Evolutionary conservation across 1,284 basidiomycete species (phyloP).

Genomic region (Leccinum laetum): DNA sequence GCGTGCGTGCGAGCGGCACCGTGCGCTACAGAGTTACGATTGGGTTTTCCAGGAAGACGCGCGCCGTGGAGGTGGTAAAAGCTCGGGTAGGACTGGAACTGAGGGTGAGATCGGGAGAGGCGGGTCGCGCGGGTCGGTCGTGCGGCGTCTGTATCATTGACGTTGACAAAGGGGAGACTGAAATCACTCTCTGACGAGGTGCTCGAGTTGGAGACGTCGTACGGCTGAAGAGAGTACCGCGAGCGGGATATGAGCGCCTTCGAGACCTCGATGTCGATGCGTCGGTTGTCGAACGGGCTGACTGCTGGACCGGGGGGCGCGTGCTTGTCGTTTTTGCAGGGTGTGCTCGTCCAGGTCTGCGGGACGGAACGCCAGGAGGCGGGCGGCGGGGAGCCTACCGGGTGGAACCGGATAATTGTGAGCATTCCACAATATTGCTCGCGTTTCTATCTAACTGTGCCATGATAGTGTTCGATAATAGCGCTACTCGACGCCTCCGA

Average conservation of each 20-base stretch:
- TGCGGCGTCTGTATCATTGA: background rate
- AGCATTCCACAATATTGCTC: no score
- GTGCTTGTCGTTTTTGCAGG: constrained; percentile 11
- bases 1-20: constrained; percentile 5
- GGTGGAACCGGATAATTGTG: background rate
- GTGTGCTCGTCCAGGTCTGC: constrained; percentile 30
- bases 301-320: background rate
- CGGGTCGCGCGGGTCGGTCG: background rate
- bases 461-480: no score
- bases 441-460: no score
- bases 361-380: constrained; percentile 16
- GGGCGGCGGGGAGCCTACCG: constrained; percentile 19
- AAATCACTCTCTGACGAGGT: background rate
- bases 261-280: constrained; percentile 13
- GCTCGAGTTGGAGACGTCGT: constrained; percentile 8
- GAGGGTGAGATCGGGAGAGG: constrained; percentile 2
- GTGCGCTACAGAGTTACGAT: background rate
- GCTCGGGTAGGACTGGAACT: constrained; percentile 19
- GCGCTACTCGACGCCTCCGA: no score
- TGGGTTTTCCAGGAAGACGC: constrained; percentile 20
- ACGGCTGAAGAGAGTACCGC: constrained; percentile 16
- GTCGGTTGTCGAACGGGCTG: constrained; percentile 9
- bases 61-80: constrained; percentile 20
- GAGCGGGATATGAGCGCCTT: constrained; percentile 27
- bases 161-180: constrained; percentile 1